Percentiles rank a stretch among this genome's conserved stretches.
These are phyloP conservation scores for Aeminium ludgeri DNA, from an alignment of 495 filamentous ascomycete species.

Conservation along the genomic window DNA sequence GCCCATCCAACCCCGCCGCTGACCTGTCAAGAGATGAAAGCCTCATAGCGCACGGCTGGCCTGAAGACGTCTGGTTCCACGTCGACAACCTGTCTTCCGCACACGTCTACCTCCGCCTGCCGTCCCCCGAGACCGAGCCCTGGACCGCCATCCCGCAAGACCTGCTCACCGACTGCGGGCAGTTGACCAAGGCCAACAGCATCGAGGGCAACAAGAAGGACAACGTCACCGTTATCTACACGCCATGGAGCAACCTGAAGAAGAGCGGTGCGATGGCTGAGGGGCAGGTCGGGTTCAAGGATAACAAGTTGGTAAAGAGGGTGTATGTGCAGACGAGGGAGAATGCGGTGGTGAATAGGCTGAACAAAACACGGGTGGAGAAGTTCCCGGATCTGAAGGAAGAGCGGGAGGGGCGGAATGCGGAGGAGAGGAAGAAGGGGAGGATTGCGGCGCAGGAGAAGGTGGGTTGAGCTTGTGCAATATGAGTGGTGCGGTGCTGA, in stretches of 20 bases:
- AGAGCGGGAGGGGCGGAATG: constrained; percentile 60
- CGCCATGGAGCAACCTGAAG: constrained; percentile 90
- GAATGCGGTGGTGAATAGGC: constrained; percentile 82
- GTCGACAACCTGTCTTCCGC: constrained; percentile 94
- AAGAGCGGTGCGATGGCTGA: constrained; percentile 94
- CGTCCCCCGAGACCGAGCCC: constrained; percentile 56
- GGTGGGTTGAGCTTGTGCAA: constrained; percentile 27
- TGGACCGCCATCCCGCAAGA: constrained; percentile 71
- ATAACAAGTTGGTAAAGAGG: constrained; percentile 66
- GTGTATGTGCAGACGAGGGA: constrained; percentile 59
- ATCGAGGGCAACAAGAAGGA: constrained; percentile 99
- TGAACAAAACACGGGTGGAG: constrained; percentile 88
- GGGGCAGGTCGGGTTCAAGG: constrained; percentile 89
- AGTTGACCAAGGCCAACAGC: constrained; percentile 95
- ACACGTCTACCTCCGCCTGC: constrained; percentile 81
- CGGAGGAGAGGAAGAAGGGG: constrained; percentile 50
- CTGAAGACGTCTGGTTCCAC: constrained; percentile 98
- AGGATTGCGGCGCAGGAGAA: constrained; percentile 47
- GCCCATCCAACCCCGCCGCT: neutral
- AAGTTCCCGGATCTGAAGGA: constrained; percentile 62
- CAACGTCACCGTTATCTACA: constrained; percentile 91
- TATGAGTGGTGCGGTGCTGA: neutral
- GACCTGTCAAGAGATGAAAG: constrained; percentile 61
- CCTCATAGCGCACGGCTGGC: constrained; percentile 79
- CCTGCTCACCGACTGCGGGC: constrained; percentile 71